Base-by-base conservation (phyloP, 164 flowering plant species). In the Magnolia changhungtana region DNA sequence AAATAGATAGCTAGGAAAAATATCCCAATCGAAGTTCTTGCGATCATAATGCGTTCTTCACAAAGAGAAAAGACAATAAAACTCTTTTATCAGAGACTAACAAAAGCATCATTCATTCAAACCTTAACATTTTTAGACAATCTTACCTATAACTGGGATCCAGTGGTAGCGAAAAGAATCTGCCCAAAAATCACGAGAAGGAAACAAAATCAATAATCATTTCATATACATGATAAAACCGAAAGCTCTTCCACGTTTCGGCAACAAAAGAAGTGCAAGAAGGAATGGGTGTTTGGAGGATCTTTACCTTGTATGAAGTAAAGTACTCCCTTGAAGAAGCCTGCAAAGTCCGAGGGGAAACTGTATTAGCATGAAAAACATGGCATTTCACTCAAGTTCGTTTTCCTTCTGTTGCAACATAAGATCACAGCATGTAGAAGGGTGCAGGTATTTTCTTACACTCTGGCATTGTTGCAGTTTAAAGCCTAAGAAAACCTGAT, bases 1-100 rank as follows among this genome's bases (percentile, higher is more conserved):
- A 73, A n/a, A 18, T 58, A 59, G 67, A 73, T 19, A 59, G 51
- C 37, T 1, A 73, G 50, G 67, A 50, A 73, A 19, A 73, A 59
- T 7, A 59, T 13, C 50, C 75, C 75, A 27, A 73, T 19, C 14
- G 75, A 72, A 51, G 74, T 51, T 72, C 74, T 72, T 52, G 63
- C 65, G 23, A 72, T 72, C 63, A 72, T 10, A 50, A 52, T 52
- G 20, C 49, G 64, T 72, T 0, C 74, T 72, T 52, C 64, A 11
- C 37, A 65, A 10, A 65, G 7, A 3, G 14, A 9, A 27, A 27
- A 1, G 21, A 73, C 8, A 16, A 59, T 8, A 63, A 73, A 16
- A 59, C 10, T 59, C 50, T 11, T 7, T 19, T 1, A 63, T 9
- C 16, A 73, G 4, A 5, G 9, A 14, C n/a, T 72, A 11, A 19